These are phyloP conservation scores for Blastobotrys raffinosifermentans DNA, from an alignment of 1,139 yeast genomes.

Conservation along the genomic window DNA sequence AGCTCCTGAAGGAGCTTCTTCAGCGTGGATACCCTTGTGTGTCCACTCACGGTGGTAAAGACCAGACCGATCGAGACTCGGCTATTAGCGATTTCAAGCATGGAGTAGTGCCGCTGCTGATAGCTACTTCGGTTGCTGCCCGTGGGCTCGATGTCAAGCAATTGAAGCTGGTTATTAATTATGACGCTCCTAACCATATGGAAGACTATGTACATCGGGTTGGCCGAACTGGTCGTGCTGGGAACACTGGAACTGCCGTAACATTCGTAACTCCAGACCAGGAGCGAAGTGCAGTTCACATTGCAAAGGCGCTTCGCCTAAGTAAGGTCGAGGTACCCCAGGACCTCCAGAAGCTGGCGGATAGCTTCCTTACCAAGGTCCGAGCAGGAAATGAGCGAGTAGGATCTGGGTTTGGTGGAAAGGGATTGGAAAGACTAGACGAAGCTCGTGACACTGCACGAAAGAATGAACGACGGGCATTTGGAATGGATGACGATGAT, in stretches of 20 bases:
- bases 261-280: conserved; percentile 66
- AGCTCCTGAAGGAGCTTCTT: conserved; percentile 52
- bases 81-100: conserved; percentile 68
- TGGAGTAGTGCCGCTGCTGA: conserved; percentile 56
- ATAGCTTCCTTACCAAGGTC: conserved; percentile 53
- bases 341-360: conserved; percentile 48
- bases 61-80: conserved; percentile 73
- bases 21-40: conserved; percentile 52
- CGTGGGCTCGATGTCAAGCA: conserved; percentile 90
- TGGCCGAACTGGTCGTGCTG: conserved; percentile 96
- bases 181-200: conserved; percentile 85
- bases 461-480: conserved; percentile 43
- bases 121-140: conserved; percentile 94
- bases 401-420: conserved; percentile 77
- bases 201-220: conserved; percentile 96
- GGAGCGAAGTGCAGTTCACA: conserved; percentile 52
- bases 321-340: conserved; percentile 52
- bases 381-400: conserved; percentile 61
- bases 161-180: conserved; percentile 72
- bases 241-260: conserved; percentile 67
- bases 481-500: conserved; percentile 33
- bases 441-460: conserved; percentile 56
- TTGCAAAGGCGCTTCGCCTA: conserved; percentile 60
- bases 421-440: conserved; percentile 80
- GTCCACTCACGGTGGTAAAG: conserved; percentile 90